These are phyloP conservation scores for Colletotrichum graminicola DNA, from an alignment of 2,329 filamentous ascomycete genomes.

Conservation along the genomic window DNA sequence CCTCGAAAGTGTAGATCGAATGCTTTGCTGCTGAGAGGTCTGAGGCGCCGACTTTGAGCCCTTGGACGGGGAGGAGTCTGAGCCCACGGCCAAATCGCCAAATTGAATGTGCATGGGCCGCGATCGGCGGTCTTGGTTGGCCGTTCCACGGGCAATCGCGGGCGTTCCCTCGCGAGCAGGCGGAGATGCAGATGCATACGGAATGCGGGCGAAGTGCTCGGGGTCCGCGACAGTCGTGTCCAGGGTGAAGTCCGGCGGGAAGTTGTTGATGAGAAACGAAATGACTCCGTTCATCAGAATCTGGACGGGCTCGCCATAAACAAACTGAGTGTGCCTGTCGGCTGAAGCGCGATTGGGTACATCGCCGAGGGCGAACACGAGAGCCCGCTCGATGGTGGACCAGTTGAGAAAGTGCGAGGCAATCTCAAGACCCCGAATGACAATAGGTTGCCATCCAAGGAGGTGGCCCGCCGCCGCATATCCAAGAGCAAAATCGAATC, in stretches of 20 bases:
- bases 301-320: constrained; percentile 67
- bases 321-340: constrained; percentile 56
- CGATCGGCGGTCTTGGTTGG: constrained; percentile 57
- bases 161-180: constrained; percentile 48
- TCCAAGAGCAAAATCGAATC: constrained; percentile 69
- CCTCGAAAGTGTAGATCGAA: constrained; percentile 70
- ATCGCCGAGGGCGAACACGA: constrained; percentile 68
- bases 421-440: constrained; percentile 69
- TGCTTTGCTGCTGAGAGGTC: constrained; percentile 26
- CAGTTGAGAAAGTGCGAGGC: constrained; percentile 70
- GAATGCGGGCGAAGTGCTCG: constrained; percentile 57
- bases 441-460: constrained; percentile 67
- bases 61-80: constrained; percentile 48
- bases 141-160: constrained; percentile 55
- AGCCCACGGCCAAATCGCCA: constrained; percentile 69
- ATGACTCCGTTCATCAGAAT: constrained; percentile 67
- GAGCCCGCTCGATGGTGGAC: constrained; percentile 70
- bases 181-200: constrained; percentile 58
- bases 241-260: constrained; percentile 71
- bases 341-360: constrained; percentile 43
- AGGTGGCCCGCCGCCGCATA: constrained; percentile 74
- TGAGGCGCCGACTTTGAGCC: constrained; percentile 40
- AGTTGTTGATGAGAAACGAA: constrained; percentile 70
- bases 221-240: constrained; percentile 59
- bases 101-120: constrained; percentile 76